Evolutionary conservation across 164 flowering plant genomes (phyloP), one percentile per base, ranked within the genome.

Genomic region (Pachysandra terminalis): DNA sequence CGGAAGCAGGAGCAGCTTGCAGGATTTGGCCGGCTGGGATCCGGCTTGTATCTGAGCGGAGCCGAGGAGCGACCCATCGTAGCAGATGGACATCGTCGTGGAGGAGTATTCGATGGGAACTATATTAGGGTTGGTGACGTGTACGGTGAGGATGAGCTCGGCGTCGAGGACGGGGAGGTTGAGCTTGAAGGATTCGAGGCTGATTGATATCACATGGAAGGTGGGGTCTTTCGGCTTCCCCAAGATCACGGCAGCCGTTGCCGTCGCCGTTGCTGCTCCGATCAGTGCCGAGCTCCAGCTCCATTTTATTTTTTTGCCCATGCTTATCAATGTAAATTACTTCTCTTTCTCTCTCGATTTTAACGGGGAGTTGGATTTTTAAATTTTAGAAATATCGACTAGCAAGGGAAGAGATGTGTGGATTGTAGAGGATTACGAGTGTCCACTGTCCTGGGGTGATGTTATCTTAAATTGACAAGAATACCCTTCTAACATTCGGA

Each of bases 61-160:
- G n/a, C 96, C 97, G 61, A 94, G 90, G 55, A 83, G 78, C 2
- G 84, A 71, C 26, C 91, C 96, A 68, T 81, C 78, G 82, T 90
- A 94, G 85, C 69, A 85, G 77, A 94, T 87, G 59, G 90, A 85
- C 87, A 94, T 81, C 59, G 81, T 61, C 76, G 97, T 77, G 40
- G 95, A 75, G 63, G 89, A 75, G 89, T 90, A 91, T 24, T 71
- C 56, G 81, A 87, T 69, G 74, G 91, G 81, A 7, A 76, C 84
- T 75, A 84, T 64, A 89, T 94, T 94, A 54, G 98, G 97, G 84
- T 91, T 94, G 72, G 85, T 79, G 78, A 83, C 86, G 85, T 91
- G 96, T 68, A 94, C 90, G 81, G 90, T 88, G 54, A 94, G 87
- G 83, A 83, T 67, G 12, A 90, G 73, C 55, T 90, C 96, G 28